Base-by-base conservation (phyloP, 371 early-diverging fungal genomes). In the Nematocida sp. region DNA sequence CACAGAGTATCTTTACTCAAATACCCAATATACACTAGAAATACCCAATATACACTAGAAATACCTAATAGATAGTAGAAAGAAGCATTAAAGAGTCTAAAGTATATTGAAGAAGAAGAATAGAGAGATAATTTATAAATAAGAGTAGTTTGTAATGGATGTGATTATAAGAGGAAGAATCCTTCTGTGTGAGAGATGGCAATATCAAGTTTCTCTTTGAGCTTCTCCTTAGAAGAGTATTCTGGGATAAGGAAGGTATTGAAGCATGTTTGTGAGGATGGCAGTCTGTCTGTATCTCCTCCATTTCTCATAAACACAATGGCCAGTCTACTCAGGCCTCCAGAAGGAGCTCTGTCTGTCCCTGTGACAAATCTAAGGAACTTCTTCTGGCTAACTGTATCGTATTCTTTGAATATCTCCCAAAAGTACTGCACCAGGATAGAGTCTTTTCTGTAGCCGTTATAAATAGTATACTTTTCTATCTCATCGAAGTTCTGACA, bases 261-360 rank as follows among this genome's bases (percentile, higher is more conserved):
- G 81, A 96, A 97, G 79, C 95, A 96, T 0, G 95, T 95, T 80
- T 93, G 94, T 11, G 95, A 88, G 0, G 93, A 92, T 0, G 95
- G 95, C 46, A 93, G 84, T 38, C 90, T 80, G 48, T 91, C 90
- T 0, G 94, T 91, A 82, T 98, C 95, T 5, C 91, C 91, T 1
- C 96, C 96, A 65, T 95, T 95, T 79, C 91, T 89, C 67, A 93
- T 90, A 77, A 98, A 90, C 2, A 93, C 91, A 86, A 98, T 91
- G 37, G 88, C 88, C 37, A 95, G 78, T 58, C 89, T 88, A 54
- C 88, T 87, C 9, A 93, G 82, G 0, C 96, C 95, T 13, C 90
- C 90, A 25, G 94, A 87, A 0, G 99, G 99, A 1, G 91, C 90
- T 21, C 99, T 86, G 81, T 95, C 95, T 40, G 90, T 90, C 31